Evolutionary conservation across 805 yeast species (phyloP), one percentile per base, ranked within the genome.

Genomic region (Pichia deserticola): DNA sequence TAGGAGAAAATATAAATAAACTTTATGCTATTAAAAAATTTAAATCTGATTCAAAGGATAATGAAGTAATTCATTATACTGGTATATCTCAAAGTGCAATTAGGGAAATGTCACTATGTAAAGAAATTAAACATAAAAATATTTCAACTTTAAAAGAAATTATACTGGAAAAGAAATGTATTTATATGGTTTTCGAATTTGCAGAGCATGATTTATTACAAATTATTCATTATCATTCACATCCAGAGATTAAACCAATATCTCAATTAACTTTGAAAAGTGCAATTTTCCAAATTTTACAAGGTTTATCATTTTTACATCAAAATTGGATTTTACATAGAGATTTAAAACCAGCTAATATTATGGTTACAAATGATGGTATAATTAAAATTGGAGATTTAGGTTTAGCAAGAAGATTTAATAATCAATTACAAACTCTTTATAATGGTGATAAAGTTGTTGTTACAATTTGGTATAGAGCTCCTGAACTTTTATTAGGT

Each of bases 41-140:
- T 74, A 93, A 93, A 65, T 84, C 89, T 33, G 99, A 95, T 59
- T 82, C 88, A 60, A 95, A 90, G 54, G 92, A 92, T 51, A 73
- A 72, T 34, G 97, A 90, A 60, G 81, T 84, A 29, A 68, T 85
- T 10, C 93, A 86, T 67, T 92, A 89, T 61, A 89, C 97, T 0
- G 98, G 99, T 3, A 87, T 93, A 12, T 89, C 96, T 2, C 99
- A 93, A 66, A 82, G 92, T 59, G 99, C 98, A 1, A 87, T 95
- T 42, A 74, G 99, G 55, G 99, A 95, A 67, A 89, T 95, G 92
- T 86, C 97, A 1, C 72, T 93, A 25, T 93, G 98, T 66, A 76
- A 95, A 44, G 99, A 93, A 64, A 71, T 93, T 48, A 74, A 74
- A 54, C 88, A 95, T 67, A 76, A 77, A 51, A 92, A 93, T 68